Conservation (phyloP, 1,284 basidiomycete genomes). For the Cryptococcus wingfieldii region DNA sequence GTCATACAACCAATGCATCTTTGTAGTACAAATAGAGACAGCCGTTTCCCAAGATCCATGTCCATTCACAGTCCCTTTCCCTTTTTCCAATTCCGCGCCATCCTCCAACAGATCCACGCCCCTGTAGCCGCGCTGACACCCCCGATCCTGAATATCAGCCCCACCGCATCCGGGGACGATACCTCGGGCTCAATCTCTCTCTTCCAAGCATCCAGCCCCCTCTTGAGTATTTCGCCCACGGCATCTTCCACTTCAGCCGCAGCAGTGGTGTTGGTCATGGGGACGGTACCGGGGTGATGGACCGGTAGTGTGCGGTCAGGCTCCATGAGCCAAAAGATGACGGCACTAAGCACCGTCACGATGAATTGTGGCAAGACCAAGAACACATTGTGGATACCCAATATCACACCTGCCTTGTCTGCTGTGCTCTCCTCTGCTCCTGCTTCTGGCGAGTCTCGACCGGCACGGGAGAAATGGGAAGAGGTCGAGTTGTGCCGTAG, state of each 20-base stretch:
- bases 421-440: slow-evolving; percentile 52
- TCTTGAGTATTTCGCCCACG: background rate
- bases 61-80: slow-evolving; percentile 12
- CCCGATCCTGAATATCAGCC: slow-evolving; percentile 74
- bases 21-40: too few species aligned
- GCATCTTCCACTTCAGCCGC: slow-evolving; percentile 4
- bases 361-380: slow-evolving; percentile 64
- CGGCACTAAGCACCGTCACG: slow-evolving; percentile 50
- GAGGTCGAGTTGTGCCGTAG: background rate
- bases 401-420: slow-evolving; percentile 80
- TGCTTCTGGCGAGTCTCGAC: background rate
- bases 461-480: background rate
- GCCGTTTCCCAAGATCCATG: too few species aligned
- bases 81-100: slow-evolving; percentile 51
- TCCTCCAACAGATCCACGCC: slow-evolving; percentile 63
- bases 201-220: slow-evolving; percentile 4
- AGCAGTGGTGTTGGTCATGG: slow-evolving; percentile 18
- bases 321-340: slow-evolving; percentile 53
- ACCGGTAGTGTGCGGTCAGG: slow-evolving; percentile 36
- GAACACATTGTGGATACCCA: slow-evolving; percentile 88
- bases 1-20: too few species aligned
- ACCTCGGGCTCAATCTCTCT: slow-evolving; percentile 5
- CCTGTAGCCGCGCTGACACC: slow-evolving; percentile 68
- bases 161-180: slow-evolving; percentile 57
- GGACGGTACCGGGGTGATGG: slow-evolving; percentile 22